Base-by-base conservation (phyloP, 345 rosid genomes). In the Moringa oleifera region DNA sequence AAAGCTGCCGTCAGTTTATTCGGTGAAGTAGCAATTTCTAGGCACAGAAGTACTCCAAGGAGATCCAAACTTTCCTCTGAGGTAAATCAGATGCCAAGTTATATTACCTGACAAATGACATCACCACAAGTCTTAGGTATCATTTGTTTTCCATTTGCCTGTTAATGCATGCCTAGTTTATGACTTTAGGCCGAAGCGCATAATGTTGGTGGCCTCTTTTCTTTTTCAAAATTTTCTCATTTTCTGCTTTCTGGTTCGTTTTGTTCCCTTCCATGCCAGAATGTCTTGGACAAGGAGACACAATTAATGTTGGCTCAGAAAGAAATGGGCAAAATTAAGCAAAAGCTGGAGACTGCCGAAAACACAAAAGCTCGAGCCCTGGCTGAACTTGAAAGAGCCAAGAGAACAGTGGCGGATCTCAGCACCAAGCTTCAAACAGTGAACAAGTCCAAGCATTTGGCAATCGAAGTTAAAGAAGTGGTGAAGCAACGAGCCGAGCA, bases 1-100 rank as follows among this genome's bases (percentile, higher is more conserved):
- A 88, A 79, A 75, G 99, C 99, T 19, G 97, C 99, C 18, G 96
- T 94, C 57, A 88, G 82, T 58, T 75, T 90, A 54, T 94, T 88
- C 46, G 95, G 92, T 1, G 92, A 88, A 75, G 98, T 87, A 6
- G 85, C 81, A 6, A 47, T 68, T 51, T 62, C 80, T 9, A 81
- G 64, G 59, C 79, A 77, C 45, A 73, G 57, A 65, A 67, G 71
- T 23, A 70, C 78, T 49, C 76, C 71, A 7, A 68, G 82, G 37
- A 73, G 71, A 49, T 75, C 76, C 6, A 71, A 68, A 16, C 77
- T 73, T 58, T 80, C 85, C 51, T 68, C 79, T 6, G 85, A 83
- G 85, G 84, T 77, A 56, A 11, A 53, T 51, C n/a, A n/a, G n/a
- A n/a, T n/a, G n/a, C n/a, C n/a, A n/a, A n/a, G n/a, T n/a, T n/a